phyloP scores from a whole-genome alignment of 768 basidiomycete genomes.

The Boletus patriciae region DNA sequence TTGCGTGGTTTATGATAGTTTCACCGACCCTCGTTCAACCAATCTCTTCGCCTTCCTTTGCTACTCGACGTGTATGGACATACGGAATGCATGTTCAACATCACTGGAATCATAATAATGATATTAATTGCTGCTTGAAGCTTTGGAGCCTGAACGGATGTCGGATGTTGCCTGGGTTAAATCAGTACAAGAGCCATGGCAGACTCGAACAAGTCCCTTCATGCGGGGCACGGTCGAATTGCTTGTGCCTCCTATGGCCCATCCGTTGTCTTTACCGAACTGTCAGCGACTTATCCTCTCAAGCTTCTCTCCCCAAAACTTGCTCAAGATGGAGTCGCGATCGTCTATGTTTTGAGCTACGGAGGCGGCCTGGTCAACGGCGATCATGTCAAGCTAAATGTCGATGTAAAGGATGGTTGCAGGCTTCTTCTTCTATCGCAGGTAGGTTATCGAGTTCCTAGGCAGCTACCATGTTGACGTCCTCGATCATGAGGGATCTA shows the following conservation, averaged over 20 bases:
- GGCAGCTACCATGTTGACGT: conserved; percentile 2
- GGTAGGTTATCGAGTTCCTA: conserved; percentile 43
- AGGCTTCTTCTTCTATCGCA: conserved; percentile 80
- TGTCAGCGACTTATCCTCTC: conserved; percentile 82
- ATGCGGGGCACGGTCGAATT: conserved; percentile 58
- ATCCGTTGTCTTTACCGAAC: conserved; percentile 64
- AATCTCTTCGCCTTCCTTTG: conserved; percentile 14
- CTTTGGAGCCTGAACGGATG: neutral
- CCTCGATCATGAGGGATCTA: conserved; percentile 63
- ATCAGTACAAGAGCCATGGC: neutral
- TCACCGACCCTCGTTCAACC: conserved; percentile 23
- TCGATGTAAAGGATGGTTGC: conserved; percentile 56
- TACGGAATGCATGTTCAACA: conserved; percentile 37
- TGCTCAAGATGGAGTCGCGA: conserved; percentile 48
- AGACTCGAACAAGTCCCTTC: conserved; percentile 6
- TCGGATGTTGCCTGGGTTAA: neutral
- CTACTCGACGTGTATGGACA: conserved; percentile 39
- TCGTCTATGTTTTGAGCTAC: conserved; percentile 82
- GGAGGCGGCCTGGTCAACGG: conserved; percentile 92
- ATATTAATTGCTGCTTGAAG: conserved; percentile 16
- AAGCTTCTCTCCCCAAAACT: conserved; percentile 80
- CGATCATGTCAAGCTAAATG: conserved; percentile 65
- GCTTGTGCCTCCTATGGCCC: conserved; percentile 51
- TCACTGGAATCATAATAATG: conserved; percentile 19
- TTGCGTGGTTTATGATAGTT: conserved; percentile 30